Evolutionary conservation across 2,329 filamentous ascomycete genomes (phyloP).

Genomic region (Hortaea werneckii): DNA sequence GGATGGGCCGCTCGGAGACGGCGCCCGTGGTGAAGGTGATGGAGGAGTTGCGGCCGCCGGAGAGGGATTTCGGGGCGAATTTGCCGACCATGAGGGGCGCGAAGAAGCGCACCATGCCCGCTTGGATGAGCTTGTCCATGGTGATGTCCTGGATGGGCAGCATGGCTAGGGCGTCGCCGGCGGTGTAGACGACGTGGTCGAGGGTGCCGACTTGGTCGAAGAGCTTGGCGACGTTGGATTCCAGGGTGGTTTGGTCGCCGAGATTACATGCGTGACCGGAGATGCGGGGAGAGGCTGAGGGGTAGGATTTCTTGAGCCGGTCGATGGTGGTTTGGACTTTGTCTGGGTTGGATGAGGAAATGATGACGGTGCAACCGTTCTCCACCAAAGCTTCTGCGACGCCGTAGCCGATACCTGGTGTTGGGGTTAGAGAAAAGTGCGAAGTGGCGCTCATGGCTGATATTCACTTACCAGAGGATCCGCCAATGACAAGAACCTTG

Average conservation of each 20-base stretch:
- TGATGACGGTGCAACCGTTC: conserved; percentile 45
- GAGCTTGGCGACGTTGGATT: conserved; percentile 38
- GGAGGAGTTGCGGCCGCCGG: conserved; percentile 32
- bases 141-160: conserved; percentile 33
- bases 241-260: conserved; percentile 34
- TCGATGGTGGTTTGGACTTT: conserved; percentile 40
- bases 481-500: conserved; percentile 52
- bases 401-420: conserved; percentile 49
- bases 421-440: conserved; percentile 11
- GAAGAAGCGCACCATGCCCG: conserved; percentile 42
- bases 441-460: neutral
- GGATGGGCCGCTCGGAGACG: conserved; percentile 41
- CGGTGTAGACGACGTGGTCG: conserved; percentile 50
- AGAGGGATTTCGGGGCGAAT: conserved; percentile 36
- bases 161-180: conserved; percentile 38
- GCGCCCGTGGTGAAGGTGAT: conserved; percentile 49
- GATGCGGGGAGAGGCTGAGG: conserved; percentile 30
- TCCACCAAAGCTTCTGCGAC: conserved; percentile 50
- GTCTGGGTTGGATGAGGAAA: conserved; percentile 47
- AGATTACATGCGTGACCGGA: conserved; percentile 41
- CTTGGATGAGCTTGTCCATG: conserved; percentile 30
- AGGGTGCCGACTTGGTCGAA: conserved; percentile 32
- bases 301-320: conserved; percentile 35
- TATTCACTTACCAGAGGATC: conserved; percentile 31
- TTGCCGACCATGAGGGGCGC: conserved; percentile 45